Evolutionary conservation across 371 early-diverging fungal genomes (phyloP), one percentile per base, ranked within the genome.

Genomic region (Rhizopus arrhizus): DNA sequence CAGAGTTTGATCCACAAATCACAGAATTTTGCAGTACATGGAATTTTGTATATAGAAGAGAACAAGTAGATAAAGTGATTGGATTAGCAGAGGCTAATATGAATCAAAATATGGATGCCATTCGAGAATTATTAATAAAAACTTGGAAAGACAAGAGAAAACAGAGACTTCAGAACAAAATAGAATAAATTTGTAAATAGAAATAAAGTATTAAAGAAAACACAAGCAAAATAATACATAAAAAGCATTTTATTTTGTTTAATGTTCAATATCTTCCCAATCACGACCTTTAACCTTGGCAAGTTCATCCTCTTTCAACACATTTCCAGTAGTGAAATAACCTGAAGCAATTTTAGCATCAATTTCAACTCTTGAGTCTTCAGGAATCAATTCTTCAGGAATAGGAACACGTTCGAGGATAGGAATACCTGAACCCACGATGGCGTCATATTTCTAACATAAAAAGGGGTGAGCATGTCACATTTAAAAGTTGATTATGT

Each of bases 271-370:
- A 35, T 90, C 91, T 36, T 91, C 89, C 93, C 93, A 93, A 49
- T 82, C 86, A 53, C 94, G 88, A 4, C 95, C 95, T 62, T 89
- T 90, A 31, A 91, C 89, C 12, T 76, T 65, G 9, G 83, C 66
- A 41, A 93, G 70, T 43, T 84, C 85, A n/a, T 79, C 78, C 7
- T 75, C 80, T 10, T 74, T 77, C 5, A 89, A 82, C 7, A 82
- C 81, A 3, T 68, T 66, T 28, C 88, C 89, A 9, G 80, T 82
- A 3, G 92, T 90, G 69, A 96, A 96, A 78, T 97, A 97, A 0
- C 97, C 97, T 8, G 92, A 84, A 8, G 96, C 97, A 62, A 97
- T 89, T 80, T 97, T 97, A 58, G 97, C 97, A 63, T 95, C 95
- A 68, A 97, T 97, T 75, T 97, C 97, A 29, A 97, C 97, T 64